Evolutionary conservation across 176 grass and related monocot genomes (phyloP).

Genomic region (Canna indica): DNA sequence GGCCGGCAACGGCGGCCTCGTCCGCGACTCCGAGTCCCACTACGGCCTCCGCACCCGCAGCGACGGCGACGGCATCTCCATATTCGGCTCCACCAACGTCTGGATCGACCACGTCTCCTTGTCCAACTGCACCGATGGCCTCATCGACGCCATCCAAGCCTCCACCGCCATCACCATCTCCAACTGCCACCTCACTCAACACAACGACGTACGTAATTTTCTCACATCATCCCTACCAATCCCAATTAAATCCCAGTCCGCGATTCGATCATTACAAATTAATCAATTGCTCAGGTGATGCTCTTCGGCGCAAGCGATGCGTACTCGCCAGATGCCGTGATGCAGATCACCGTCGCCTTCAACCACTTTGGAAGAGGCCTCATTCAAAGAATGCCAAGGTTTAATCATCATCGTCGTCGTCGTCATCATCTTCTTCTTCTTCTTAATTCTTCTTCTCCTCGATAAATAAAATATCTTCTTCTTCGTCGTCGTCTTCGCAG

Average conservation of each 20-base stretch:
- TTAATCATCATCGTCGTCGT: too few relatives aligned
- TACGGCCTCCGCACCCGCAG: constrained; percentile 42
- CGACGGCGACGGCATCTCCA: constrained; percentile 66
- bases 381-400: constrained; percentile 82
- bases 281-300: constrained; percentile 31
- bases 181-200: constrained; percentile 71
- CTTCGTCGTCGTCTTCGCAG: constrained; percentile 15
- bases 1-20: constrained; percentile 28
- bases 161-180: constrained; percentile 80
- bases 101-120: constrained; percentile 89
- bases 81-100: constrained; percentile 56
- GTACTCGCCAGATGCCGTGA: constrained; percentile 33
- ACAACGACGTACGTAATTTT: constrained; percentile 54
- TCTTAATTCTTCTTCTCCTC: too few relatives aligned
- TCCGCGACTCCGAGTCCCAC: constrained; percentile 53
- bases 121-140: constrained; percentile 67
- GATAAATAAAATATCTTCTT: too few relatives aligned
- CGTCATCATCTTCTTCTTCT: not conserved
- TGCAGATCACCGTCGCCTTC: constrained; percentile 86
- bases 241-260: not conserved
- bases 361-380: constrained; percentile 78
- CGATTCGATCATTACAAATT: too few relatives aligned
- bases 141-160: constrained; percentile 53
- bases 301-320: constrained; percentile 57
- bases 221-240: not conserved